Conservation (phyloP, 768 basidiomycete genomes). For the Collybia sordida region DNA sequence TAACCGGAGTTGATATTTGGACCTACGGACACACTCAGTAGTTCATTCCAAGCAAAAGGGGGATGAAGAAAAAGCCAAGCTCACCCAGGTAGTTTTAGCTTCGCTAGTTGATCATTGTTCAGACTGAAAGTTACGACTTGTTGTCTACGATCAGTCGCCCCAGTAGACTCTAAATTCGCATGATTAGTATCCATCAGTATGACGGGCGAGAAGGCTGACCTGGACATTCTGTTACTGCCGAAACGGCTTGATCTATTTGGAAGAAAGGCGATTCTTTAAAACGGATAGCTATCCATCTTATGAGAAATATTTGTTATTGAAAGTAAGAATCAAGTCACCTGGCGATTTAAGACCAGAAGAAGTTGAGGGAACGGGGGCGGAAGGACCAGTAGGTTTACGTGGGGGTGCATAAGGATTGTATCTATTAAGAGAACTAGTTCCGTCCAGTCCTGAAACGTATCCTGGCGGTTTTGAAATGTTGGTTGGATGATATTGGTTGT, state of each 20-base stretch:
- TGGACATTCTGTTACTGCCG: slow-evolving; percentile 71
- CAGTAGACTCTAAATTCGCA: slow-evolving; percentile 61
- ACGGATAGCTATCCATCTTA: slow-evolving; percentile 50
- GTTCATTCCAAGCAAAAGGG: slow-evolving; percentile 6
- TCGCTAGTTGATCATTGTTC: slow-evolving; percentile 59
- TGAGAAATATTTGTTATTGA: slow-evolving; percentile 4
- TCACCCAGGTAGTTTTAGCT: slow-evolving; percentile 58
- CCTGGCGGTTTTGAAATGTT: slow-evolving; percentile 27
- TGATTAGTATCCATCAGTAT: neutral
- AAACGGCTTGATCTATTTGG: slow-evolving; percentile 62
- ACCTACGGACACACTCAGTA: slow-evolving; percentile 31
- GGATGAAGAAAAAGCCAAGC: slow-evolving; percentile 16
- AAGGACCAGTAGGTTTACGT: slow-evolving; percentile 36
- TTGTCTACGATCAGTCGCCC: slow-evolving; percentile 73
- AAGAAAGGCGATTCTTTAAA: slow-evolving; percentile 86
- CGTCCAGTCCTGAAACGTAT: slow-evolving; percentile 24
- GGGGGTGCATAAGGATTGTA: slow-evolving; percentile 72
- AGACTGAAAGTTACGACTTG: slow-evolving; percentile 64
- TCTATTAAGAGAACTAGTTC: slow-evolving; percentile 38
- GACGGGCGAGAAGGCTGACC: slow-evolving; percentile 39
- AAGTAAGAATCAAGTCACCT: slow-evolving; percentile 20
- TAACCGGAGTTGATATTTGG: slow-evolving; percentile 77
- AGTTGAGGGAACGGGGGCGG: slow-evolving; percentile 35
- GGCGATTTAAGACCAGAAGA: slow-evolving; percentile 26
- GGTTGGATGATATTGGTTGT: slow-evolving; percentile 17